phyloP scores from a whole-genome alignment of 345 rosid species.

The Luvunga scandens region DNA sequence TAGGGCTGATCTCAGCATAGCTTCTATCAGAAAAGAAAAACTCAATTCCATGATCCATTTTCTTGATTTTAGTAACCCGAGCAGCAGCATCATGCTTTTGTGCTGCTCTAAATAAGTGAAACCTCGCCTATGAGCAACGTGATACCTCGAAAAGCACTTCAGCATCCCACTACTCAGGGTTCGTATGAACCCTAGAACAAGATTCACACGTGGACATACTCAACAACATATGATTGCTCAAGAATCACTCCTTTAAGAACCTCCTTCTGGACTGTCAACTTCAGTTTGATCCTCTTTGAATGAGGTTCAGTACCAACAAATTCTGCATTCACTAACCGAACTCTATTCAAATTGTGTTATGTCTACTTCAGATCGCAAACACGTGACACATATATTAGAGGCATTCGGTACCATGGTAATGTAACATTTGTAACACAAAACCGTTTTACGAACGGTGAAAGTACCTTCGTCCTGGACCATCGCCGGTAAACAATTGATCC shows the following conservation, averaged over 20 bases:
- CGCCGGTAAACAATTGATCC: no score
- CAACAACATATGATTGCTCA: slow-evolving; percentile 21
- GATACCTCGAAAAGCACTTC: not conserved
- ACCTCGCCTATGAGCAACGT: not conserved
- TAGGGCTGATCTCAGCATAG: no score
- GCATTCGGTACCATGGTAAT: no score
- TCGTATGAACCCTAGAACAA: slow-evolving; percentile 14
- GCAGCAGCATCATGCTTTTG: not conserved
- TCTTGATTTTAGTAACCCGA: not conserved
- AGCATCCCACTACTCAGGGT: not conserved
- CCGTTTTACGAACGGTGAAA: no score
- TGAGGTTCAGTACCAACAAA: slow-evolving; percentile 5
- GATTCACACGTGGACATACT: slow-evolving; percentile 25
- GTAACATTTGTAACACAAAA: no score
- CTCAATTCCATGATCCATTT: slow-evolving; percentile 5
- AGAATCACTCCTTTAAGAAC: slow-evolving; percentile 26
- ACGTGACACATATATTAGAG: no score
- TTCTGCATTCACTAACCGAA: not conserved
- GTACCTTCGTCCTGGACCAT: no score
- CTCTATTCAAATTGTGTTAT: not conserved
- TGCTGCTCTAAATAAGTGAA: slow-evolving; percentile 1
- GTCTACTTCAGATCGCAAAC: no score
- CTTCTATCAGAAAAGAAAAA: slow-evolving; percentile 2
- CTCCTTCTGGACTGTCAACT: slow-evolving; percentile 25
- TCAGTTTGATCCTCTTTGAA: not conserved